Percentiles rank a stretch among this genome's conserved stretches.
These are phyloP conservation scores for Eucalyptus pauciflora DNA, from an alignment of 345 rosid genomes.

Conservation along the genomic window DNA sequence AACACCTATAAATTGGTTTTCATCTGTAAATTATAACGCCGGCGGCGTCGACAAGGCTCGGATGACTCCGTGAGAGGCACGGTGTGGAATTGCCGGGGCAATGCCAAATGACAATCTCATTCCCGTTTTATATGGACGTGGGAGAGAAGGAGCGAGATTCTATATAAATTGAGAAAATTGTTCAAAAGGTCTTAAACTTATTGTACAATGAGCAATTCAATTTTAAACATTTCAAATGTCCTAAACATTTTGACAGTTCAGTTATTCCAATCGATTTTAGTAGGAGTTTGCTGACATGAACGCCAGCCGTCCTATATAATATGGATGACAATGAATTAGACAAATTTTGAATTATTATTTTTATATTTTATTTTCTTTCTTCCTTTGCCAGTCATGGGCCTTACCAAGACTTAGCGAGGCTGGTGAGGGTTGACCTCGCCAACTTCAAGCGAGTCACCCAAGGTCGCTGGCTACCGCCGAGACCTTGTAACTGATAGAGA, in stretches of 20 bases:
- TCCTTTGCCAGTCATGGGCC: not conserved
- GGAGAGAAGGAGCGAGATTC: not conserved
- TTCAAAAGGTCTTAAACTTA: too few relatives aligned
- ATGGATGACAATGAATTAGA: not conserved
- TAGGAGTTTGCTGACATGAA: not conserved
- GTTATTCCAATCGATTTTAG: too few relatives aligned
- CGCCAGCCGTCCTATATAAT: rapidly evolving
- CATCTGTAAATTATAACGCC: not conserved
- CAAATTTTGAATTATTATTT: too few relatives aligned
- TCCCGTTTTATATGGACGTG: too few relatives aligned
- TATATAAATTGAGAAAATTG: not conserved
- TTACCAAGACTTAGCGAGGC: not conserved
- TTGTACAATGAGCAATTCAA: too few relatives aligned
- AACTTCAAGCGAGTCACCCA: not conserved
- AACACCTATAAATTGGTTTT: not conserved
- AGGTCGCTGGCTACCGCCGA: rapidly evolving
- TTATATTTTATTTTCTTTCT: too few relatives aligned
- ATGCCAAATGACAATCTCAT: not conserved
- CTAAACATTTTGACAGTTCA: too few relatives aligned
- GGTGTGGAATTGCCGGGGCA: not conserved
- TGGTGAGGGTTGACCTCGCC: not conserved
- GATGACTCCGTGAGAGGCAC: not conserved
- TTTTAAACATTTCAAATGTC: too few relatives aligned
- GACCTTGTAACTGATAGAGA: rapidly evolving
- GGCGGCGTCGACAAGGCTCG: not conserved